Percentiles rank a stretch among this genome's conserved stretches.
These are phyloP conservation scores for Periconia sp. DNA, from an alignment of 2,329 filamentous ascomycete genomes.

Conservation along the genomic window DNA sequence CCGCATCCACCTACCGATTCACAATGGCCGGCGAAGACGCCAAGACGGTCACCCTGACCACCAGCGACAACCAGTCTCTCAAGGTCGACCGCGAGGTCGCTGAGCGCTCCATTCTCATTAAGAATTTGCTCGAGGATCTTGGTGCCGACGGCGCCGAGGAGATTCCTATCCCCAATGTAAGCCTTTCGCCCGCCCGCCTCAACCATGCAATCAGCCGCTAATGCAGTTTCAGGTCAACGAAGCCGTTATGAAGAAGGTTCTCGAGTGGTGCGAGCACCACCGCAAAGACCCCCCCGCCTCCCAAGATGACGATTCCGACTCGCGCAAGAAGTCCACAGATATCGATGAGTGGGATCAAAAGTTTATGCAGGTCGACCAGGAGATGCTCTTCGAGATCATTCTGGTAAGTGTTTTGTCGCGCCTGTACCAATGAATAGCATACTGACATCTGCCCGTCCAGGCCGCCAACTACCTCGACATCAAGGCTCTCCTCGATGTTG, in stretches of 20 bases:
- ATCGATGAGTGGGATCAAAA: conserved; percentile 99
- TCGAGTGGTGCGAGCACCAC: conserved; percentile 98
- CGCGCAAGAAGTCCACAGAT: conserved; percentile 96
- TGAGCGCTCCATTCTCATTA: conserved; percentile 91
- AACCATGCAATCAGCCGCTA: conserved; percentile 17
- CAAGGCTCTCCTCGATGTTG: conserved; percentile 95
- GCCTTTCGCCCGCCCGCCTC: conserved; percentile 14
- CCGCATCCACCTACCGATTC: conserved; percentile 11
- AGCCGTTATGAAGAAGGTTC: conserved; percentile 88
- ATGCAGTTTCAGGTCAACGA: conserved; percentile 70
- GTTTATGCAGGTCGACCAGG: conserved; percentile 99
- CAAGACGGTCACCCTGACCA: conserved; percentile 46
- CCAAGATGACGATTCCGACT: conserved; percentile 87
- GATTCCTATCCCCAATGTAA: conserved; percentile 81
- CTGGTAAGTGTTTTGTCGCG: conserved; percentile 60
- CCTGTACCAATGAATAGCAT: not conserved
- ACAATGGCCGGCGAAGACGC: conserved; percentile 25
- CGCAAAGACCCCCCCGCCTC: conserved; percentile 80
- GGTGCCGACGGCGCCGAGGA: conserved; percentile 65
- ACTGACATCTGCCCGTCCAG: conserved; percentile 48
- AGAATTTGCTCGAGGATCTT: conserved; percentile 96
- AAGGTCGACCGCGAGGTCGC: conserved; percentile 71
- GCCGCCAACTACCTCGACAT: conserved; percentile 99
- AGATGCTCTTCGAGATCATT: conserved; percentile 99
- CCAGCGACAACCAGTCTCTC: conserved; percentile 50